phyloP scores from a whole-genome alignment of 495 filamentous ascomycete genomes.

The Trichoderma orchidacearum region DNA sequence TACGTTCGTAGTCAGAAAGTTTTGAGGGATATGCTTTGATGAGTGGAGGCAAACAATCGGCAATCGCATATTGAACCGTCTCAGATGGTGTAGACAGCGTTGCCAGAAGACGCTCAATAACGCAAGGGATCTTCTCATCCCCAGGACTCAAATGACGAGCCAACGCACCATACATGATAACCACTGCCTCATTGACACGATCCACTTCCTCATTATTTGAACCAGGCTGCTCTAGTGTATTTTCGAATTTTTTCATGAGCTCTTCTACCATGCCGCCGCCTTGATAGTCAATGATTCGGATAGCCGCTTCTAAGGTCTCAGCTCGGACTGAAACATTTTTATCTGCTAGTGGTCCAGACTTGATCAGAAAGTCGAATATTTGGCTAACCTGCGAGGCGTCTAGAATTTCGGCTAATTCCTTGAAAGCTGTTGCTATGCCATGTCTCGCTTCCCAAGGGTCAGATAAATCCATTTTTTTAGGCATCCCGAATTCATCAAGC shows the following conservation, averaged over 20 bases:
- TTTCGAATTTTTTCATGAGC: constrained; percentile 84
- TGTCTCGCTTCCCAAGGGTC: constrained; percentile 87
- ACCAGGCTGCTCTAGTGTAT: constrained; percentile 66
- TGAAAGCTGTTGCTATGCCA: constrained; percentile 77
- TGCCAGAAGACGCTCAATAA: constrained; percentile 68
- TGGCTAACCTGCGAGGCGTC: constrained; percentile 52
- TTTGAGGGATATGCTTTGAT: constrained; percentile 68
- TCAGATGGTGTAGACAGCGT: constrained; percentile 94
- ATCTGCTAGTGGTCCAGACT: constrained; percentile 71
- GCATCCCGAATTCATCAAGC: constrained; percentile 87
- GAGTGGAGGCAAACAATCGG: constrained; percentile 82
- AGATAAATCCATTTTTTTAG: constrained; percentile 62
- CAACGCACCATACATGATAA: constrained; percentile 90
- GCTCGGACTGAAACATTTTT: constrained; percentile 58
- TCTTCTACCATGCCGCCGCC: constrained; percentile 72
- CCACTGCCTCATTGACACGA: constrained; percentile 86
- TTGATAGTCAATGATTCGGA: constrained; percentile 61
- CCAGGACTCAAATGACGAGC: constrained; percentile 74
- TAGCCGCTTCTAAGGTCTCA: constrained; percentile 91
- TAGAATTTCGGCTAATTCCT: constrained; percentile 58
- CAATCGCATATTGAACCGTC: constrained; percentile 88
- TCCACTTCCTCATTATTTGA: constrained; percentile 66
- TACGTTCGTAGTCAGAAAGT: constrained; percentile 63
- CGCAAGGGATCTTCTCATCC: constrained; percentile 70
- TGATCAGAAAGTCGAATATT: constrained; percentile 76